phyloP scores from a whole-genome alignment of 352 stramenopile genomes.

The Elongisporangium prolatum region DNA sequence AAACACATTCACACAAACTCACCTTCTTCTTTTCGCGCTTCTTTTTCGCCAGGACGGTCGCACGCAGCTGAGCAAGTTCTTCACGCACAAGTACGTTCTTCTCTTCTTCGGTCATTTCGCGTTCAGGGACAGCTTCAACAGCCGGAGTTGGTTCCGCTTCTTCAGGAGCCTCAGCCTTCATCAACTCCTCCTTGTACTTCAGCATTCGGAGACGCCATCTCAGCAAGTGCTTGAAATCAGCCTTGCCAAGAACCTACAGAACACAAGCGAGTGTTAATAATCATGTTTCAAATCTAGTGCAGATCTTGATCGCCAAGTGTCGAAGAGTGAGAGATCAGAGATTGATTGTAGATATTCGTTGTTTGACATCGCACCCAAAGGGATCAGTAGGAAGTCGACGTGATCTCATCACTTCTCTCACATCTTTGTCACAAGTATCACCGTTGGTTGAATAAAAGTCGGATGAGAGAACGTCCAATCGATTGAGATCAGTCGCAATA shows the following conservation, averaged over 20 bases:
- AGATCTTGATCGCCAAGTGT: background rate
- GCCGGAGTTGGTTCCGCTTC: slow-evolving; percentile 27
- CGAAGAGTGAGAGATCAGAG: background rate
- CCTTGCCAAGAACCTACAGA: slow-evolving; percentile 93
- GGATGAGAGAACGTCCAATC: background rate
- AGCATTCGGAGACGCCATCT: slow-evolving; percentile 96
- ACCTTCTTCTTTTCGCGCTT: slow-evolving; percentile 91
- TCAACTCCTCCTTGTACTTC: slow-evolving; percentile 78
- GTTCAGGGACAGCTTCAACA: slow-evolving; percentile 37
- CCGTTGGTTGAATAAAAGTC: background rate
- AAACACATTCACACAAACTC: slow-evolving; percentile 17
- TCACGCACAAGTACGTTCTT: slow-evolving; percentile 82
- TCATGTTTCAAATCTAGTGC: no score
- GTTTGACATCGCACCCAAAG: background rate
- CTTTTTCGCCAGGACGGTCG: slow-evolving; percentile 77
- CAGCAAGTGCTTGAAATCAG: slow-evolving; percentile 96
- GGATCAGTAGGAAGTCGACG: background rate
- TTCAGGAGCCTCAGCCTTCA: slow-evolving; percentile 50
- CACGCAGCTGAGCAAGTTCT: slow-evolving; percentile 74
- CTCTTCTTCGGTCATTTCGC: slow-evolving; percentile 72
- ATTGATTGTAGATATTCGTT: slow-evolving; percentile 1
- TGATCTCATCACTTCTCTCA: background rate
- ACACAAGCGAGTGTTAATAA: background rate
- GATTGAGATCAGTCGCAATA: slow-evolving; percentile 37
- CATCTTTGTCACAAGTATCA: background rate